phyloP scores from a whole-genome alignment of 73 alveolate genomes.

The Diophrys appendiculata region DNA sequence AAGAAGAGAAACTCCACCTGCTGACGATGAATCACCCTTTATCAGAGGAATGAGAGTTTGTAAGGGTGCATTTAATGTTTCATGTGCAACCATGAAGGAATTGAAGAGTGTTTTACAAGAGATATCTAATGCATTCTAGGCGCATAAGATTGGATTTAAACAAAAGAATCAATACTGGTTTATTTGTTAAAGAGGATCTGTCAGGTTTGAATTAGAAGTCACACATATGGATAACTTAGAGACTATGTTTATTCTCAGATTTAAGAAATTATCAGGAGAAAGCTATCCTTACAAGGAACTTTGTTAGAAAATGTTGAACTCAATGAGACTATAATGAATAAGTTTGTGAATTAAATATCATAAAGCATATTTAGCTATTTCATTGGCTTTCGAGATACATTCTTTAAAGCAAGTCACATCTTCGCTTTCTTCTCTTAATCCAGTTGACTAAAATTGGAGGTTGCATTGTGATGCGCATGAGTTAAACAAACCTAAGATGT shows the following conservation, averaged over 20 bases:
- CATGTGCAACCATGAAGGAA: constrained; percentile 46
- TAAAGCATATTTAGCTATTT: not conserved
- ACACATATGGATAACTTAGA: constrained; percentile 51
- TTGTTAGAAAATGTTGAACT: constrained; percentile 22
- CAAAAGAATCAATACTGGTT: constrained; percentile 26
- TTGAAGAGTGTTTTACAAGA: constrained; percentile 24
- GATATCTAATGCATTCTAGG: constrained; percentile 24
- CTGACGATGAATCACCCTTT: not conserved
- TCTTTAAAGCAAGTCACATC: not conserved
- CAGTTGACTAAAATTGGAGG: not conserved
- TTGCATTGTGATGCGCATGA: not conserved
- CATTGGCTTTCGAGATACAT: not conserved
- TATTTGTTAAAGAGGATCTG: constrained; percentile 37
- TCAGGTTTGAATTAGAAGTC: constrained; percentile 49
- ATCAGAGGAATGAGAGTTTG: constrained; percentile 42
- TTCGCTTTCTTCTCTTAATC: not conserved
- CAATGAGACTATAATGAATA: constrained; percentile 12
- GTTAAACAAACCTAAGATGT: not conserved
- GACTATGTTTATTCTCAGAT: constrained; percentile 31
- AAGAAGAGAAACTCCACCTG: not conserved
- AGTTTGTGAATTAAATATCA: not conserved
- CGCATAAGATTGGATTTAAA: constrained; percentile 25
- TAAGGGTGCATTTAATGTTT: constrained; percentile 51
- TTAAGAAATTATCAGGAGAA: constrained; percentile 51
- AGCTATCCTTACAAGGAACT: constrained; percentile 38